phyloP scores from a whole-genome alignment of 1,139 yeast genomes.

The Magnusiomyces sp. region DNA sequence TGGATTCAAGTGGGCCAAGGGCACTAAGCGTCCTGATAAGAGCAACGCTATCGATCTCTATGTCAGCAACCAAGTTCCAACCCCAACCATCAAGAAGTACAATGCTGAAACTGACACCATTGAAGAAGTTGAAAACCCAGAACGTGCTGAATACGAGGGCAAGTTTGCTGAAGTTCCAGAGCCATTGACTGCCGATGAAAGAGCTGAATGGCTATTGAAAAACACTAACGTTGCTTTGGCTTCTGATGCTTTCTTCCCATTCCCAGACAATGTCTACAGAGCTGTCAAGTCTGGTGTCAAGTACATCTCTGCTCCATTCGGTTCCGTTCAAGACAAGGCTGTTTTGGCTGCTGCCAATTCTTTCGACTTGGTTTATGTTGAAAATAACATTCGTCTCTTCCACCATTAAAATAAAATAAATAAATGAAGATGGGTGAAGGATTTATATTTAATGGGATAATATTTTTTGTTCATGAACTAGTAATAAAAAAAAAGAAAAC shows the following conservation, averaged over 20 bases:
- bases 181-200: slow-evolving; percentile 77
- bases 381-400: slow-evolving; percentile 94
- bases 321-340: slow-evolving; percentile 96
- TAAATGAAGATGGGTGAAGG: too few relatives aligned
- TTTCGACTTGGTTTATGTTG: slow-evolving; percentile 78
- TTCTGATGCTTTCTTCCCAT: slow-evolving; percentile 98
- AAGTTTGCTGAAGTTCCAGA: slow-evolving; percentile 72
- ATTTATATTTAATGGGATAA: too few relatives aligned
- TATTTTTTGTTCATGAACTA: neutral
- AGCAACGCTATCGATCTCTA: slow-evolving; percentile 93
- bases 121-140: slow-evolving; percentile 92
- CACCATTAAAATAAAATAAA: slow-evolving; percentile 83
- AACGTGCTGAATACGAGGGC: slow-evolving; percentile 82
- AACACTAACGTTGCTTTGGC: slow-evolving; percentile 81
- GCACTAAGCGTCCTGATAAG: slow-evolving; percentile 97
- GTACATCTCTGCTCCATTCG: slow-evolving; percentile 92
- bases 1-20: slow-evolving; percentile 94
- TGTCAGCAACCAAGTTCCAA: slow-evolving; percentile 87
- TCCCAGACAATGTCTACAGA: slow-evolving; percentile 97
- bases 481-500: neutral
- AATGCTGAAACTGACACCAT: too few relatives aligned
- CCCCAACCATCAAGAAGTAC: too few relatives aligned
- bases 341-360: slow-evolving; percentile 94
- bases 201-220: slow-evolving; percentile 76
- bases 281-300: slow-evolving; percentile 95